Evolutionary conservation across 2,329 filamentous ascomycete species (phyloP), one percentile per base, ranked within the genome.

Genomic region (Purpureocillium lavendulum): DNA sequence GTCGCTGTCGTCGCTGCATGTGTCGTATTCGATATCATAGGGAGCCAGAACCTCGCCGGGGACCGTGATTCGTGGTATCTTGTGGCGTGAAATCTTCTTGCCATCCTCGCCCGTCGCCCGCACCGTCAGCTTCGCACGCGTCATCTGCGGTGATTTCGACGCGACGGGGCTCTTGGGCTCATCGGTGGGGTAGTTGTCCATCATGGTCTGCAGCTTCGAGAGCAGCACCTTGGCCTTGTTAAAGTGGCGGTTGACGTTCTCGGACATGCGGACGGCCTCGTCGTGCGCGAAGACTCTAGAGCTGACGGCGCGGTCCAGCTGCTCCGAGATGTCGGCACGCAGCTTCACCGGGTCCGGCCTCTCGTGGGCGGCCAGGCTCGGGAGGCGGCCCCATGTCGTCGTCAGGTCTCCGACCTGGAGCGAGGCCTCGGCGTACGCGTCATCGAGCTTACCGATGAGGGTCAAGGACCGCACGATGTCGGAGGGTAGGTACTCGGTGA

Each of bases 401-500:
- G 77, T 77, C 39, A 82, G 64, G 15, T 75, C 66, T 52, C 82
- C 59, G 3, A 82, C 64, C 17, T 61, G 66, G 39, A 59, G 49
- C 11, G 78, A 82, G 7, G 73, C 69, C 36, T 77, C 62, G n/a
- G 62, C 56, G 49, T 82, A 80, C 13, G 60, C 66, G 46, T 71
- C 56, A 56, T 83, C 79, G 39, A 84, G 76, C 47, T 81, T 72
- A 39, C 75, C 73, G 44, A 84, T 79, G 30, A 83, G 65, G 4
- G 75, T 80, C 33, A 84, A 63, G 17, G 80, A 83, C 41, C 80
- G 75, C 45, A 73, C 66, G 51, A 84, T 73, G 53, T 84, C 80
- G 37, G 78, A 75, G 10, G 80, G 78, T 1, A 84, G 70, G 58
- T 83, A 81, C 57, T 84, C 80, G 49, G 77, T 82, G 48, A 79